These are phyloP conservation scores for Galerina marginata DNA, from an alignment of 768 basidiomycete genomes.

Conservation along the genomic window DNA sequence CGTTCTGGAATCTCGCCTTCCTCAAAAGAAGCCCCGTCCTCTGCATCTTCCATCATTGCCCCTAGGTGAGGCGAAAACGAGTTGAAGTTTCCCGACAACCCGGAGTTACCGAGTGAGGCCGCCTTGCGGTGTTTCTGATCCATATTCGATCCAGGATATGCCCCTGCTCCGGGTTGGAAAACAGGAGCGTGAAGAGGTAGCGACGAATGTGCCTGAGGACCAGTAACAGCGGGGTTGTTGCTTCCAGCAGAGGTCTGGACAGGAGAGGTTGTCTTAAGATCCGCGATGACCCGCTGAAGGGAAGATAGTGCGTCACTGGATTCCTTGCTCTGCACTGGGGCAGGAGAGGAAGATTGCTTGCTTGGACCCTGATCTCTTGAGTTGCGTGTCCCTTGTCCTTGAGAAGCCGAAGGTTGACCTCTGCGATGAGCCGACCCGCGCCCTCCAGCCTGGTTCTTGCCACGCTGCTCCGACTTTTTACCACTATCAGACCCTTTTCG, in stretches of 20 bases:
- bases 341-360: constrained; percentile 56
- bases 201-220: constrained; percentile 53
- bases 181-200: constrained; percentile 72
- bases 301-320: constrained; percentile 84
- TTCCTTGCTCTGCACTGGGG: constrained; percentile 58
- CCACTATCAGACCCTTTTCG: constrained; percentile 62
- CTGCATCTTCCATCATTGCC: constrained; percentile 83
- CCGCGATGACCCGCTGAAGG: constrained; percentile 92
- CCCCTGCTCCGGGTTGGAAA: constrained; percentile 71
- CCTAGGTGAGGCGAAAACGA: constrained; percentile 82
- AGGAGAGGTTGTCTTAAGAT: constrained; percentile 86
- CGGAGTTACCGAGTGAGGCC: constrained; percentile 67
- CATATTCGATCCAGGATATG: constrained; percentile 54
- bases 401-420: constrained; percentile 61
- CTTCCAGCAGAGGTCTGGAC: constrained; percentile 51
- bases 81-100: constrained; percentile 64
- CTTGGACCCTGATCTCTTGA: constrained; percentile 46
- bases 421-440: constrained; percentile 60
- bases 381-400: constrained; percentile 60
- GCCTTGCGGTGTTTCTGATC: constrained; percentile 84
- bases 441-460: constrained; percentile 55
- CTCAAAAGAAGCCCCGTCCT: constrained; percentile 67
- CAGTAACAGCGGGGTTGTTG: constrained; percentile 50
- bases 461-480: constrained; percentile 63
- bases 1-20: constrained; percentile 81